Percentiles rank a stretch among this genome's conserved stretches.
Evolutionary conservation across 495 filamentous ascomycete species (phyloP).

Genomic region (Hypoxylon cercidicola): DNA sequence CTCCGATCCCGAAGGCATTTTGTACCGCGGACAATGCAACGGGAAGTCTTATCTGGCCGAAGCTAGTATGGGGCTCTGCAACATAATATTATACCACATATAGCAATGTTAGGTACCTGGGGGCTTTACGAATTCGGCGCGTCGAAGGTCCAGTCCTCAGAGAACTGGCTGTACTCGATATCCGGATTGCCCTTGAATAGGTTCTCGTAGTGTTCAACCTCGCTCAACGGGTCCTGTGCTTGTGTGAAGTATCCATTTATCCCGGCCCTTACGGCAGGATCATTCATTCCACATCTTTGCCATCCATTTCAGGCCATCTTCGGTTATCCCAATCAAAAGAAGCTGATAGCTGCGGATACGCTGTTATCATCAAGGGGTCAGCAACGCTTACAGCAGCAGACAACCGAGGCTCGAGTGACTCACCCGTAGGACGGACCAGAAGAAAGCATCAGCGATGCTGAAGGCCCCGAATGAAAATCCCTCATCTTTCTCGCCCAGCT

Average conservation of each 20-base stretch:
- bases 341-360: conserved; percentile 59
- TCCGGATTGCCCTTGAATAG: conserved; percentile 50
- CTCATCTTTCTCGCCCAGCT: conserved; percentile 49
- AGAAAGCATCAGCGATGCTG: conserved; percentile 55
- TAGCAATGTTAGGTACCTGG: no score
- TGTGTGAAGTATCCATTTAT: conserved; percentile 52
- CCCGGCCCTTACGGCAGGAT: conserved; percentile 50
- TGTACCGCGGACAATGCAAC: no score
- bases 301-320: conserved; percentile 57
- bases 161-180: conserved; percentile 50
- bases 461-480: conserved; percentile 55
- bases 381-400: not conserved
- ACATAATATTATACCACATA: no score
- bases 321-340: conserved; percentile 49
- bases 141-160: conserved; percentile 54
- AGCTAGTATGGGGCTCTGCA: no score
- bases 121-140: not conserved
- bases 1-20: no score
- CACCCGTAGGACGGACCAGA: conserved; percentile 58
- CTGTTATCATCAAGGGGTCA: conserved; percentile 37
- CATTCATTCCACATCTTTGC: conserved; percentile 61
- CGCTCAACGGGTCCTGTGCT: conserved; percentile 51
- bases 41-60: no score
- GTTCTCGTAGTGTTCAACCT: conserved; percentile 54
- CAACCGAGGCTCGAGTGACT: conserved; percentile 10